Evolutionary conservation across 441 rosid species (phyloP).

Genomic region (Erysimum cheiri): DNA sequence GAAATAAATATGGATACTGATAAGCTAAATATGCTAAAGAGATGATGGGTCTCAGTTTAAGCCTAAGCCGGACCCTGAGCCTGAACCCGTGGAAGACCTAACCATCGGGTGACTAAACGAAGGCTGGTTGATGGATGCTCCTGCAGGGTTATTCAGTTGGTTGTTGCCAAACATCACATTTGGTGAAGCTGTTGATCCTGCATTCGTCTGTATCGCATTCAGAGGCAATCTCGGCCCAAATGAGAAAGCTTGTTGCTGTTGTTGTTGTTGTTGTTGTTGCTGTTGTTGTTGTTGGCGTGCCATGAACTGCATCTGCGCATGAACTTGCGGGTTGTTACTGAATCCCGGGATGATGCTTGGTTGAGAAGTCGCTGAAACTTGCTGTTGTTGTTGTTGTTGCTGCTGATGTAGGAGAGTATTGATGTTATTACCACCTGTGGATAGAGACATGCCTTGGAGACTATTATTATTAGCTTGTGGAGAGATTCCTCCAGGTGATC

Average conservation of each 20-base stretch:
- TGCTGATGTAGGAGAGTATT: conserved; percentile 42
- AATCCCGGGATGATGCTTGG: conserved; percentile 68
- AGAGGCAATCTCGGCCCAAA: conserved; percentile 81
- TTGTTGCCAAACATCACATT: conserved; percentile 71
- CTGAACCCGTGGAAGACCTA: conserved; percentile 44
- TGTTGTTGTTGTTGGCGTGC: conserved; percentile 59
- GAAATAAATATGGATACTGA: conserved; percentile 27
- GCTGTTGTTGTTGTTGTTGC: conserved; percentile 55
- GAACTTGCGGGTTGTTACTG: conserved; percentile 59
- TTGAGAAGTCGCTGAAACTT: conserved; percentile 56
- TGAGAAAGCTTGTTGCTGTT: conserved; percentile 55
- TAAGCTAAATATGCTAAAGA: conserved; percentile 37
- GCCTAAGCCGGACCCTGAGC: conserved; percentile 69
- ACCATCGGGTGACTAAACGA: conserved; percentile 47
- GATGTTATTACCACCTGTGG: conserved; percentile 60
- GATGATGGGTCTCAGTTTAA: conserved; percentile 44
- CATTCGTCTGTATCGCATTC: conserved; percentile 73
- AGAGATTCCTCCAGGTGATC: conserved; percentile 56
- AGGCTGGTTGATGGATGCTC: conserved; percentile 36
- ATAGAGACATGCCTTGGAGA: conserved; percentile 56
- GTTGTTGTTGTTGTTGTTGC: conserved; percentile 26
- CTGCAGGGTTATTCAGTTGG: conserved; percentile 55
- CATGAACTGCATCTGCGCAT: conserved; percentile 80
- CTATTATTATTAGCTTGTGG: conserved; percentile 51
- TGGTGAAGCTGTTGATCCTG: conserved; percentile 73